These are phyloP conservation scores for Rasamsonia emersonii DNA, from an alignment of 2,329 filamentous ascomycete genomes.

Conservation along the genomic window DNA sequence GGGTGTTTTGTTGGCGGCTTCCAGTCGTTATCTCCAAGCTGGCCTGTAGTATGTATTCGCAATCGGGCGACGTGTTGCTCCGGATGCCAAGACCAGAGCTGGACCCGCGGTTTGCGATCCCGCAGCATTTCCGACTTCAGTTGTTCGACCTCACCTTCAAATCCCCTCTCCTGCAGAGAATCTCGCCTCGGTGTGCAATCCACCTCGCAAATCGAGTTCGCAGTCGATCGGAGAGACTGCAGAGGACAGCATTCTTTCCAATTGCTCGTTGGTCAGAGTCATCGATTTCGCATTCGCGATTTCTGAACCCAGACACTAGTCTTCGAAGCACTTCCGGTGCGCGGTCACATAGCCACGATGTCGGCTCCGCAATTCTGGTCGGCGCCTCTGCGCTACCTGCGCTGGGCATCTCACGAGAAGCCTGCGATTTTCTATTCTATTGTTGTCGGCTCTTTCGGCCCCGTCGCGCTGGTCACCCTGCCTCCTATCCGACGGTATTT, in stretches of 20 bases:
- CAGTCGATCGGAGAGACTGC: too few species aligned
- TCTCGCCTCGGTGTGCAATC: too few species aligned
- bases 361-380: conserved; percentile 71
- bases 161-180: neutral
- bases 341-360: conserved; percentile 35
- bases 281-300: too few species aligned
- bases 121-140: conserved; percentile 1
- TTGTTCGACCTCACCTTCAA: conserved; percentile 6
- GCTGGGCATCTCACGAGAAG: conserved; percentile 79
- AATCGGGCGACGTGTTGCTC: conserved; percentile 38
- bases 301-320: too few species aligned
- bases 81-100: conserved; percentile 30
- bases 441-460: conserved; percentile 64
- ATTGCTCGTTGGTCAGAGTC: too few species aligned
- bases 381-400: conserved; percentile 71
- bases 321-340: too few species aligned
- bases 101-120: neutral
- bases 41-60: conserved; percentile 4
- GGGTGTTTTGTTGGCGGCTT: too few species aligned
- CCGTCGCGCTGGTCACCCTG: conserved; percentile 59
- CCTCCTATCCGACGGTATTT: conserved; percentile 65
- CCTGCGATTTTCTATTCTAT: conserved; percentile 88
- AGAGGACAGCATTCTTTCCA: too few species aligned
- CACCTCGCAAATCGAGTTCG: too few species aligned
- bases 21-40: too few species aligned